A percentile compares a stretch with the other conserved stretches of the same genome.
These are phyloP conservation scores for Coleophoma cylindrospora DNA, from an alignment of 2,329 filamentous ascomycete species.

Conservation along the genomic window DNA sequence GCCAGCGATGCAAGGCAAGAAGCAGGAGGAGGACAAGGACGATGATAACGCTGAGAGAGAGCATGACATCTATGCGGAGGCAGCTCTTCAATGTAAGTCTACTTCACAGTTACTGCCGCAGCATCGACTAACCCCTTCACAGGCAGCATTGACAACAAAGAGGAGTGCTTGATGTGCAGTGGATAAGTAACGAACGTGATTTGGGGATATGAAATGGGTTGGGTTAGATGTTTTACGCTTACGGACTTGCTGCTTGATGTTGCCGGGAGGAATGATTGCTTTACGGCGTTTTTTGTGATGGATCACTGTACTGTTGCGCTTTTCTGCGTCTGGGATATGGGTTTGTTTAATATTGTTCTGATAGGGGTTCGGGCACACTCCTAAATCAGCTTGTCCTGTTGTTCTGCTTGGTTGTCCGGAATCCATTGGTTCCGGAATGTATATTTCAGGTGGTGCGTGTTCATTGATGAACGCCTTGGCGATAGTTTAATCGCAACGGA, in stretches of 20 bases:
- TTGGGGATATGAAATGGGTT: slow-evolving; percentile 8
- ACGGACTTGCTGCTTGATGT: slow-evolving; percentile 9
- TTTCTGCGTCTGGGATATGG: background rate
- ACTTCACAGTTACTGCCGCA: background rate
- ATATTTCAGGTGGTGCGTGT: too few species aligned
- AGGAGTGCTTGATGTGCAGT: slow-evolving; percentile 95
- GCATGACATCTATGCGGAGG: slow-evolving; percentile 91
- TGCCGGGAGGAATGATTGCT: background rate
- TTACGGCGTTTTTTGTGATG: background rate
- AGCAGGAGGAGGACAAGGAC: slow-evolving; percentile 69
- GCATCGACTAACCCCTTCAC: slow-evolving; percentile 22
- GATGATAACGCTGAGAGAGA: slow-evolving; percentile 69
- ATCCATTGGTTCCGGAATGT: too few species aligned
- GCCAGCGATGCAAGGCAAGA: slow-evolving; percentile 45
- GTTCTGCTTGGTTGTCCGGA: too few species aligned
- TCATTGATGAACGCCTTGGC: too few species aligned
- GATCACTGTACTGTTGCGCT: background rate
- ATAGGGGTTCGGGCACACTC: too few species aligned
- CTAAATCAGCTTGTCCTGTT: too few species aligned
- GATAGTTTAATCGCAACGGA: too few species aligned
- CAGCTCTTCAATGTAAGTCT: slow-evolving; percentile 76
- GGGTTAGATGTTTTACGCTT: slow-evolving; percentile 18
- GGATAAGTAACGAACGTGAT: slow-evolving; percentile 47
- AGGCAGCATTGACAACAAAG: slow-evolving; percentile 95
- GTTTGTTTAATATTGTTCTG: background rate